Evolutionary conservation across 1,284 basidiomycete genomes (phyloP).

Genomic region (Malassezia pachydermatis): DNA sequence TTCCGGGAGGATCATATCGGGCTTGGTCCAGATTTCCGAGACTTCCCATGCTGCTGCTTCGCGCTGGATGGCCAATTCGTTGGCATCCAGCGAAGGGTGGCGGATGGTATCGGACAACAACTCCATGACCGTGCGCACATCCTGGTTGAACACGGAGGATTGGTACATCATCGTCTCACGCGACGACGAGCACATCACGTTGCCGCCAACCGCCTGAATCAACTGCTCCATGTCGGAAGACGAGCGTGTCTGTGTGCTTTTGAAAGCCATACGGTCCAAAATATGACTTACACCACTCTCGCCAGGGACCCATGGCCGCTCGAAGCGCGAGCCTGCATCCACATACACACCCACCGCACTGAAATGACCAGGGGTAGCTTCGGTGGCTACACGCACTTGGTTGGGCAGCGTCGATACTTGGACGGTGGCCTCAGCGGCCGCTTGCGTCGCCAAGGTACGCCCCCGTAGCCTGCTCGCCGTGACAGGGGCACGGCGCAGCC

Average conservation of each 20-base stretch:
- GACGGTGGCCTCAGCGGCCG: neutral
- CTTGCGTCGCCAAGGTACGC: neutral
- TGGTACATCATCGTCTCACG: slow-evolving; percentile 97
- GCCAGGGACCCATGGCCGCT: slow-evolving; percentile 57
- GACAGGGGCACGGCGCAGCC: too few species aligned
- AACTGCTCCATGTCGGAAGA: slow-evolving; percentile 67
- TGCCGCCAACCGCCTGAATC: slow-evolving; percentile 78
- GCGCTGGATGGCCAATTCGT: slow-evolving; percentile 73
- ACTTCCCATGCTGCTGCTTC: slow-evolving; percentile 88
- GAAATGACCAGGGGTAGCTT: slow-evolving; percentile 84
- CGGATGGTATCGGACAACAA: slow-evolving; percentile 84
- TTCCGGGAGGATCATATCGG: slow-evolving; percentile 91
- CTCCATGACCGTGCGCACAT: slow-evolving; percentile 69
- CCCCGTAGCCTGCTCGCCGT: too few species aligned
- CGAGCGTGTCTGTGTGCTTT: slow-evolving; percentile 55
- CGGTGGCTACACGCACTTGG: slow-evolving; percentile 81
- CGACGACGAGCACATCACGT: slow-evolving; percentile 81
- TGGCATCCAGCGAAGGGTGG: slow-evolving; percentile 64
- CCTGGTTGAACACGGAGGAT: slow-evolving; percentile 80
- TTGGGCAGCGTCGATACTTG: slow-evolving; percentile 75
- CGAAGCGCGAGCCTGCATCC: slow-evolving; percentile 87
- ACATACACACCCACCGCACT: slow-evolving; percentile 85
- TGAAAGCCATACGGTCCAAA: slow-evolving; percentile 89
- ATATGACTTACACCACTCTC: slow-evolving; percentile 76
- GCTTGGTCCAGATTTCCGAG: slow-evolving; percentile 74